These are phyloP conservation scores for Auricularia auricula-judae DNA, from an alignment of 768 basidiomycete genomes.

Conservation along the genomic window DNA sequence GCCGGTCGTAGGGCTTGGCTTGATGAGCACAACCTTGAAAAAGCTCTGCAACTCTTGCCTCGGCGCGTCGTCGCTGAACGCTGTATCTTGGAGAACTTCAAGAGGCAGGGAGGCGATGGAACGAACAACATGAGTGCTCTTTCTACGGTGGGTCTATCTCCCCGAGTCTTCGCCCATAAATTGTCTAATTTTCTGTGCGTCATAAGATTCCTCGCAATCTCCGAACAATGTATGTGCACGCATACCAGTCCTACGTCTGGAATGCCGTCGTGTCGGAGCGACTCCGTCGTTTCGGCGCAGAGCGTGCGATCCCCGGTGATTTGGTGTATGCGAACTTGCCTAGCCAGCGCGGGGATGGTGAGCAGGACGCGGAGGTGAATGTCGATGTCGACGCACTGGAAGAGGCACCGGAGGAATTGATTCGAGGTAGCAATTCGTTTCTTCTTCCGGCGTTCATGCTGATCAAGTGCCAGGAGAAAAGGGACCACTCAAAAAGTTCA, in stretches of 20 bases:
- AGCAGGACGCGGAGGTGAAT: constrained; percentile 6
- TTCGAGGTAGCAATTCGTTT: constrained; percentile 16
- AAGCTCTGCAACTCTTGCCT: constrained; percentile 78
- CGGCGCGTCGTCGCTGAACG: constrained; percentile 88
- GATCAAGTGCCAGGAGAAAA: constrained; percentile 4
- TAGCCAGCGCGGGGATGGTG: constrained; percentile 15
- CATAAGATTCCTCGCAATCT: constrained; percentile 87
- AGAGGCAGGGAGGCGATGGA: constrained; percentile 66
- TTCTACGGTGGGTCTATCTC: constrained; percentile 44
- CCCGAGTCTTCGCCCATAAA: background rate
- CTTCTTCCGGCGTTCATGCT: constrained; percentile 22
- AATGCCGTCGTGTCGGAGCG: constrained; percentile 95
- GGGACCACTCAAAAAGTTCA: background rate
- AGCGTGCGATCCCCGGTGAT: constrained; percentile 74
- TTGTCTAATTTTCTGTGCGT: background rate
- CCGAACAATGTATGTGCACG: constrained; percentile 95
- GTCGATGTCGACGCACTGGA: constrained; percentile 9
- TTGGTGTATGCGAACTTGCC: constrained; percentile 56
- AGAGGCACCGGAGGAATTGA: constrained; percentile 18
- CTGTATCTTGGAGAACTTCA: constrained; percentile 81
- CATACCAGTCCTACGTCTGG: constrained; percentile 98
- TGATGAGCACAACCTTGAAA: constrained; percentile 68
- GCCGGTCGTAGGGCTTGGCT: constrained; percentile 81
- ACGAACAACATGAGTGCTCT: constrained; percentile 82
- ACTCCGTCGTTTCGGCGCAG: constrained; percentile 62